These are phyloP conservation scores for Begonia fuchsioides DNA, from an alignment of 306 rosid species.

Conservation along the genomic window DNA sequence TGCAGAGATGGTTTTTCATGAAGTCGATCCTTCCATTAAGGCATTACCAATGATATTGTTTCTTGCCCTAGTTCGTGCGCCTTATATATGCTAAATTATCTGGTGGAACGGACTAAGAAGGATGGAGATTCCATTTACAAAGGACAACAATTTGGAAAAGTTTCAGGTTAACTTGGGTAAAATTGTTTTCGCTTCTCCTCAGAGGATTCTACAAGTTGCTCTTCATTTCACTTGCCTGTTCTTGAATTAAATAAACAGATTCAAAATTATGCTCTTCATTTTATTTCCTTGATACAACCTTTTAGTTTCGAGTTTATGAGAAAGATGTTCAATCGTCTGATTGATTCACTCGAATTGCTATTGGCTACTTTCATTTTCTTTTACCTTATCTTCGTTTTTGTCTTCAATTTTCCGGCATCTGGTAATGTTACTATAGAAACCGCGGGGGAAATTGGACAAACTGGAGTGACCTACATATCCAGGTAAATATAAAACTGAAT, in stretches of 20 bases:
- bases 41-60: constrained; percentile 34
- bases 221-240: too few relatives aligned
- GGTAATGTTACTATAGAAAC: constrained; percentile 83
- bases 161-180: constrained; percentile 35
- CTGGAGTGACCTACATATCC: constrained; percentile 81
- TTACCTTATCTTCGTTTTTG: not conserved
- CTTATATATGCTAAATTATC: constrained; percentile 16
- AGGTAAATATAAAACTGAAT: constrained; percentile 35
- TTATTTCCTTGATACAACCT: too few relatives aligned
- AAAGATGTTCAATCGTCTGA: not conserved
- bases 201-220: not conserved
- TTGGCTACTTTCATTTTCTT: not conserved
- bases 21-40: constrained; percentile 78
- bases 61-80: too few relatives aligned
- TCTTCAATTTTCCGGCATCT: constrained; percentile 40
- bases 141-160: constrained; percentile 79
- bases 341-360: not conserved
- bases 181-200: not conserved
- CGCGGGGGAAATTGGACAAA: constrained; percentile 57
- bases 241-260: too few relatives aligned
- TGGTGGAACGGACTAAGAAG: constrained; percentile 76
- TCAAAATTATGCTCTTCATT: too few relatives aligned
- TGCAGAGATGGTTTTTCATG: constrained; percentile 65
- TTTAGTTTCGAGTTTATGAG: too few relatives aligned
- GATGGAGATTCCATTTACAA: constrained; percentile 68